Evolutionary conservation across 228 moss, liverwort and hornwort genomes (phyloP), one percentile per base, ranked within the genome.

Genomic region (Sphagnum magellanicum): DNA sequence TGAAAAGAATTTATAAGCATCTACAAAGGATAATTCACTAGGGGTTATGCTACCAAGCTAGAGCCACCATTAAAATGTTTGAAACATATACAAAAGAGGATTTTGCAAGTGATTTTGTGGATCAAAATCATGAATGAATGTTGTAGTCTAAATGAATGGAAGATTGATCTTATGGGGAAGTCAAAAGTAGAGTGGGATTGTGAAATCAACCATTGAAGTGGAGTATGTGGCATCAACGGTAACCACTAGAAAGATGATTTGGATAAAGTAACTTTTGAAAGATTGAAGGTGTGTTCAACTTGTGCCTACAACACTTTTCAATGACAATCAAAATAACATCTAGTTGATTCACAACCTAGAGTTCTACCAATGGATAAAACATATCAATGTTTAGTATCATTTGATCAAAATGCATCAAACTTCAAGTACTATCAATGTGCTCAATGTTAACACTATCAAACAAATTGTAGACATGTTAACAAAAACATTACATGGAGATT

Each of bases 251-350:
- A 64, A 73, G 7, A 53, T 13, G 0, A 10, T 73, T 0, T 73
- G 52, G 51, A 4, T 10, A 0, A 0, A 4, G 0, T 4, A 70
- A 0, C 11, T 69, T 0, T 6, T 70, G 4, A 0, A 5, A 1
- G 57, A 75, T 50, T 4, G 68, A 4, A 14, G 51, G 0, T 53
- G 16, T 10, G 4, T 17, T 11, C 72, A 64, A 59, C 0, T 51
- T 6, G 0, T 6, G n/a, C 5, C 4, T 6, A 65, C 65, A 65
- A 65, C 0, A 46, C 6, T 32, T 68, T 7, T 68, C 52, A 53
- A 16, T 51, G 64, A 72, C 52, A 72, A 72, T 51, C 71, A 72
- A 9, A 50, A 50, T 9, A 17, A 14, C 5, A 72, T 64, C 11
- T 52, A 32, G 49, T 11, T 72, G 5, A 50, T 64, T 4, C 63